These are phyloP conservation scores for Diphasiastrum complanatum DNA, from an alignment of 83 land plant species.

Conservation along the genomic window DNA sequence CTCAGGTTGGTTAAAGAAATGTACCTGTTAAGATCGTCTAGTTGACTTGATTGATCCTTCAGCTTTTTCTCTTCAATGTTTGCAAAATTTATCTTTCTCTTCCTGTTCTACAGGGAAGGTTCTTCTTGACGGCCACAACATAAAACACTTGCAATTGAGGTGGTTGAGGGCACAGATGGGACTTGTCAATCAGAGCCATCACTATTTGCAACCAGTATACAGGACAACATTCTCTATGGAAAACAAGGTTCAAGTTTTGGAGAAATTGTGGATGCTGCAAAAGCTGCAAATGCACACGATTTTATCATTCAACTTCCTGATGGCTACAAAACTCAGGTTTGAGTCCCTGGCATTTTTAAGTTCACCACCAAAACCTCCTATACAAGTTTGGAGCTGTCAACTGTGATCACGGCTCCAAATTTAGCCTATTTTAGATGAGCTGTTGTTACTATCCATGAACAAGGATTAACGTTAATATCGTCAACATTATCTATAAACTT, in stretches of 20 bases:
- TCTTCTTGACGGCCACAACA: conserved; percentile 67
- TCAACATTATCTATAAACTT: too few relatives aligned
- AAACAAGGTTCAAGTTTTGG: conserved; percentile 73
- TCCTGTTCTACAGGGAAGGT: conserved; percentile 59
- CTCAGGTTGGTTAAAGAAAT: conserved; percentile 38
- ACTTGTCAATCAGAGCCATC: conserved; percentile 95
- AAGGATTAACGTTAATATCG: too few relatives aligned
- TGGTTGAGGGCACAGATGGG: conserved; percentile 95
- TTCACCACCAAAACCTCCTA: too few relatives aligned
- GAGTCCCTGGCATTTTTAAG: too few relatives aligned
- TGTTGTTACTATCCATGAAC: too few relatives aligned
- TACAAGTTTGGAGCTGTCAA: too few relatives aligned
- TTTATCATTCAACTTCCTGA: conserved; percentile 75
- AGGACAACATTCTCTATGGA: conserved; percentile 87
- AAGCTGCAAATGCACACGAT: conserved; percentile 90
- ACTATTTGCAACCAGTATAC: conserved; percentile 87
- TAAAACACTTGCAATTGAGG: conserved; percentile 65
- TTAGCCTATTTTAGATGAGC: too few relatives aligned
- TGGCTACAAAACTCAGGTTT: conserved; percentile 86
- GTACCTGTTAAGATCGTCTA: too few relatives aligned
- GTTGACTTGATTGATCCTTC: too few relatives aligned
- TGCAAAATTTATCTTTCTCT: too few relatives aligned
- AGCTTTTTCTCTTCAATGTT: too few relatives aligned
- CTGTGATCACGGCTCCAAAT: too few relatives aligned
- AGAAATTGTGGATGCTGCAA: conserved; percentile 83